Evolutionary conservation across 2,329 filamentous ascomycete species (phyloP).

Genomic region (Fragosphaeria purpurea): DNA sequence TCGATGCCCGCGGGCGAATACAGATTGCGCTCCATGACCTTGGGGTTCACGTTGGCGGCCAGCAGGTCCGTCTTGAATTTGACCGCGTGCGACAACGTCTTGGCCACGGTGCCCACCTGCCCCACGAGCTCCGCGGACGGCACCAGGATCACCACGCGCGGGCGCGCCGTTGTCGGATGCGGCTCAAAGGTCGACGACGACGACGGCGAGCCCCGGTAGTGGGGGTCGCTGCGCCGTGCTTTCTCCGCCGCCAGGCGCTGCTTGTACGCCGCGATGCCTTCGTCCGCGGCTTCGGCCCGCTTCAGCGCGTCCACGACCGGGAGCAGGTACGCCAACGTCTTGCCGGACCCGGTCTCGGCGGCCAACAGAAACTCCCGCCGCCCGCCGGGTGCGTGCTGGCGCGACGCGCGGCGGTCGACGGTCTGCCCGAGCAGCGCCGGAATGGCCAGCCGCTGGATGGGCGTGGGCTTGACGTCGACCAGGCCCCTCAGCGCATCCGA

Average conservation of each 20-base stretch:
- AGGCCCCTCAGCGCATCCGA: conserved; percentile 67
- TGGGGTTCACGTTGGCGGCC: conserved; percentile 64
- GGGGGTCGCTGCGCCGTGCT: conserved; percentile 42
- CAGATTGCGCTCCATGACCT: conserved; percentile 73
- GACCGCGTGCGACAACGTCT: conserved; percentile 69
- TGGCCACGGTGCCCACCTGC: conserved; percentile 74
- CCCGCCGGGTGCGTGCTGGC: neutral
- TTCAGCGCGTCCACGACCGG: conserved; percentile 83
- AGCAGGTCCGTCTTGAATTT: conserved; percentile 82
- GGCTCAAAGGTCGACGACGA: conserved; percentile 47
- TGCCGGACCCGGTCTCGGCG: conserved; percentile 93
- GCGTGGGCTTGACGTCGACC: conserved; percentile 69
- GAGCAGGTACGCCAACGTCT: conserved; percentile 86
- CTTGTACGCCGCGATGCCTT: conserved; percentile 47
- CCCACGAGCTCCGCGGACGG: conserved; percentile 86
- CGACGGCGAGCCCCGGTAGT: conserved; percentile 30
- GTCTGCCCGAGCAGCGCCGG: conserved; percentile 61
- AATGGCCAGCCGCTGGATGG: conserved; percentile 82
- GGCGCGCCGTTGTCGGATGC: conserved; percentile 66
- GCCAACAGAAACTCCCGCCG: conserved; percentile 64
- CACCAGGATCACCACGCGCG: conserved; percentile 75
- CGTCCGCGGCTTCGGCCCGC: conserved; percentile 54
- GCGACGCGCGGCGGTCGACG: conserved; percentile 14
- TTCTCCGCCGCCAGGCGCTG: conserved; percentile 45
- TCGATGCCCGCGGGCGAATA: conserved; percentile 78